Base-by-base conservation (phyloP, 106 monocot genomes). In the Dactylorhiza incarnata region DNA sequence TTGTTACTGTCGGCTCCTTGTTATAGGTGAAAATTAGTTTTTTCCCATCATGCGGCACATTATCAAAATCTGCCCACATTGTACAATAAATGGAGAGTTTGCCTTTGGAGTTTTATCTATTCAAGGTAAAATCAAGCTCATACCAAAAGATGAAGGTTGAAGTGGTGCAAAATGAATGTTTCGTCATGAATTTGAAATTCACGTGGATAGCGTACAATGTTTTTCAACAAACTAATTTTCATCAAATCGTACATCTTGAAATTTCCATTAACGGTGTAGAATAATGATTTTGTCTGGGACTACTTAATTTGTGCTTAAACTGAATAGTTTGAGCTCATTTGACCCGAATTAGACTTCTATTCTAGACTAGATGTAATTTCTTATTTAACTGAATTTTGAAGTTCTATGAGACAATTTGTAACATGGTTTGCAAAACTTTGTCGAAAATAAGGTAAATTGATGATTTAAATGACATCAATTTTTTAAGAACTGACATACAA, bases 61-160 rank as follows among this genome's bases (percentile, higher is more conserved):
- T n/a, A n/a, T n/a, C n/a, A n/a, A n/a, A n/a, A n/a, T 56, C n/a
- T 16, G 56, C 56, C n/a, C 56, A 5, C 56, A 14, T 56, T 56
- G 56, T 56, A 56, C 14, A 56, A 56, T 56, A 5, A 56, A 56
- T n/a, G 5, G 56, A 56, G n/a, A 56, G n/a, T n/a, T n/a, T n/a
- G n/a, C n/a, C n/a, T n/a, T n/a, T n/a, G n/a, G n/a, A 56, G 5
- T 56, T 56, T 56, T n/a, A 56, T 56, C 56, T 56, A 56, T 56
- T 56, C 56, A 56, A 56, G 0, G 3, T 0, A 13, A n/a, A 56
- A 17, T 56, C 12, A 56, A 14, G 56, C 5, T 56, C 13, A 9
- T 22, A 61, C 19, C 19, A 20, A 61, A 61, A 19, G 9, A 23
- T 61, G 19, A 61, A 61, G 61, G 4, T 22, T 23, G 61, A 61